Evolutionary conservation across 176 grass and related monocot species (phyloP), one percentile per base, ranked within the genome.

Genomic region (Poa annua): DNA sequence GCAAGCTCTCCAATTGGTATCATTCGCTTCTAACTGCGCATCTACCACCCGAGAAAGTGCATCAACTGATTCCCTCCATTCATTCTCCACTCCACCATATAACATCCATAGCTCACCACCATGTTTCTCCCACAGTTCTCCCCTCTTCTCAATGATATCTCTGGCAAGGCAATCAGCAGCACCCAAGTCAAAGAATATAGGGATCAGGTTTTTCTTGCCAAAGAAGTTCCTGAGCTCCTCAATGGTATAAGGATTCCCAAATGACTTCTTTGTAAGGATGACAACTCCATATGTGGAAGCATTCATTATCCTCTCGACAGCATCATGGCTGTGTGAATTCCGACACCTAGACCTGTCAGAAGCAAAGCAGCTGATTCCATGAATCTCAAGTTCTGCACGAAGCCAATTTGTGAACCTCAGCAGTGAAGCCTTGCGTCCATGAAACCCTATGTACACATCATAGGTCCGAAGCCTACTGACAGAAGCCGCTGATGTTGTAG

Each of bases 31-130:
- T 75, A 98, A 75, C 44, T 93, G 96, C 75, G 80, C 79, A 79
- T 98, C 91, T 45, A 90, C 80, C 81, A 88, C 87, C 83, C 91
- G 77, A 41, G 91, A 90, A 84, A 98, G 91, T 75, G 92, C 80
- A 89, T 98, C 96, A 75, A 98, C 51, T 13, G 89, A 90, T 78
- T 98, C 93, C 85, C 82, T 93, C 96, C 96, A 98, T 77, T 98
- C 93, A 57, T 90, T 85, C 75, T 95, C 93, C 62, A 98, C 77
- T 36, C 96, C 96, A 72, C 92, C 96, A 78, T 98, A 98, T 57
- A 91, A 84, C 93, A 98, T 93, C 96, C 96, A 98, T 26, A 98
- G 80, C 74, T 98, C 96, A 77, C 96, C 96, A 29, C 96, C 96
- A 88, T 98, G 87, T 80, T 91, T 95, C 76, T 98, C 92, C 96